These are phyloP conservation scores for Carpinus fangiana DNA, from an alignment of 306 rosid species.

Conservation along the genomic window DNA sequence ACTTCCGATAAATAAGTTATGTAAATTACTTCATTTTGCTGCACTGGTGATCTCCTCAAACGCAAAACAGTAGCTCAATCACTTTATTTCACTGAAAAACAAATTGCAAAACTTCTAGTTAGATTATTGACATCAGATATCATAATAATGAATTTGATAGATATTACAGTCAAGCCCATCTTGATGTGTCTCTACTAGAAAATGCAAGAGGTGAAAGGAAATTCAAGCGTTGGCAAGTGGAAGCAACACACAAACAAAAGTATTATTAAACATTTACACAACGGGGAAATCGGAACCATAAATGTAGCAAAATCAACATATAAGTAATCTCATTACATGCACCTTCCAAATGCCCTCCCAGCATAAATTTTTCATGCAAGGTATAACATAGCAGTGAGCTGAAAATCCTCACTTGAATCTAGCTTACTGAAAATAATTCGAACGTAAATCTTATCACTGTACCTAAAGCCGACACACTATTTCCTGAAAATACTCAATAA, in stretches of 20 bases:
- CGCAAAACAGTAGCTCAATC: slow-evolving; percentile 31
- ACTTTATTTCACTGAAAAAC: slow-evolving; percentile 46
- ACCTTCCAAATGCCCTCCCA: background rate
- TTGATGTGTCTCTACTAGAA: background rate
- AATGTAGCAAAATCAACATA: background rate
- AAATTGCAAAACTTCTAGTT: slow-evolving; percentile 7
- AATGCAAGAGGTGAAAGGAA: background rate
- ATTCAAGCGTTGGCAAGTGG: background rate
- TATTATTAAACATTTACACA: background rate
- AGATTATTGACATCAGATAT: slow-evolving; percentile 21
- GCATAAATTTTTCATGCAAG: background rate
- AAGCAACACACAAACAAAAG: background rate
- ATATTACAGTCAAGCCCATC: background rate
- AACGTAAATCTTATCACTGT: background rate
- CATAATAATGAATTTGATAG: background rate
- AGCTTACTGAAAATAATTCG: background rate
- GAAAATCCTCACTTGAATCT: background rate
- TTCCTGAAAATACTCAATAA: background rate
- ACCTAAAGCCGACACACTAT: background rate
- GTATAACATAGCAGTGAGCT: background rate
- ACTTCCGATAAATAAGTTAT: background rate
- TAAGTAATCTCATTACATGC: background rate
- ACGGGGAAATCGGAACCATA: background rate
- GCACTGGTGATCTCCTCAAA: slow-evolving; percentile 36
- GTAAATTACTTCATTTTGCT: slow-evolving; percentile 60